Evolutionary conservation across 495 filamentous ascomycete species (phyloP), one percentile per base, ranked within the genome.

Genomic region (Parmelia sp.): DNA sequence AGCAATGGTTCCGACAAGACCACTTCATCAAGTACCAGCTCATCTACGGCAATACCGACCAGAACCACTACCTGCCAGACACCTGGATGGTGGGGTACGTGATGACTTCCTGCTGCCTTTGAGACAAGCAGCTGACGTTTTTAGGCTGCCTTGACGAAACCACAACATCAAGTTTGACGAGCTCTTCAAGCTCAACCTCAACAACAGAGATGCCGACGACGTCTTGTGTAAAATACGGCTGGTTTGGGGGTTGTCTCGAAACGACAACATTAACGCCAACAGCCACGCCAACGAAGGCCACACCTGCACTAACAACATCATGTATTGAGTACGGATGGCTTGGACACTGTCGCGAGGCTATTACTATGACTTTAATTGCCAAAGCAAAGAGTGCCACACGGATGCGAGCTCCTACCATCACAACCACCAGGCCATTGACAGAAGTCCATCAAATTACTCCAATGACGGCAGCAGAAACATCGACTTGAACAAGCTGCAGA

Each of bases 31-130:
- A 82, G 76, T 9, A 75, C 72, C 12, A 76, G 78, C 5, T 78
- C 77, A 11, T 85, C 79, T 2, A 80, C 83, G 14, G 80, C 81
- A 0, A 78, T 81, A 23, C 83, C 82, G 64, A 92, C 87, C 5
- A 81, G 89, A 53, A 96, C 92, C 1, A 83, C 86, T 56, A 96
- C 90, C 0, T 96, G 92, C 76, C 83, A 92, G 71, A 96, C 92
- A 4, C 92, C 92, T 56, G 92, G 92, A 37, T 83, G 80, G 80
- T 84, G 81, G 81, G 81, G 81, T 61, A 62, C 11, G 60, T 55
- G n/a, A 15, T 49, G 25, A 12, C 29, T 6, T 14, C 33, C 27
- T 37, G 19, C 10, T 11, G 36, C 21, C n/a, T 27, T 56, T 39
- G 19, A 23, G 21, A 31, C 23, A 9, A 39, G 25, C 14, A 31